phyloP scores from a whole-genome alignment of 495 filamentous ascomycete genomes.

The Penicillium desertorum region DNA sequence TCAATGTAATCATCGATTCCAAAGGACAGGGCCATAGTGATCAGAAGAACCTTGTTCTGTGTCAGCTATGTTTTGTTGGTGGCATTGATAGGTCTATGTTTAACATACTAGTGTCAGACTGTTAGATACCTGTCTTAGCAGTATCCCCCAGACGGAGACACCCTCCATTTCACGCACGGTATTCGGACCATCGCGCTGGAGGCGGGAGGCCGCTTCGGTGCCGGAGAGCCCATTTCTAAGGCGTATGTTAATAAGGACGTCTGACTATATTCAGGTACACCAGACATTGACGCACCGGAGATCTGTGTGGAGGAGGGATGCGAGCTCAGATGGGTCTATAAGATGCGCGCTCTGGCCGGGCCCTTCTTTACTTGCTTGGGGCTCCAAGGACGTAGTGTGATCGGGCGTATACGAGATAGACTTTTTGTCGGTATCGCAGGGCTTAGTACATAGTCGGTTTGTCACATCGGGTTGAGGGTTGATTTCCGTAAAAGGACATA shows the following conservation, averaged over 20 bases:
- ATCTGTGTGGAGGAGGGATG: conserved; percentile 30
- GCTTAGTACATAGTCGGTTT: conserved; percentile 21
- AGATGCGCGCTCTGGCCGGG: conserved; percentile 29
- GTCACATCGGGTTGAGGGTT: conserved; percentile 22
- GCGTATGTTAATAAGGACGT: neutral
- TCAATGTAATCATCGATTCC: conserved; percentile 79
- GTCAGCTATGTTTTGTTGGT: conserved; percentile 9
- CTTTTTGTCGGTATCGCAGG: conserved; percentile 14
- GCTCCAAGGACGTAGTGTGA: conserved; percentile 3
- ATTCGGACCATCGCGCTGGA: conserved; percentile 59
- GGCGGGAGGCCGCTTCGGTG: conserved; percentile 52
- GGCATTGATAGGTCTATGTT: neutral
- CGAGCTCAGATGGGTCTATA: conserved; percentile 28
- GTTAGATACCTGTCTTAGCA: conserved; percentile 62
- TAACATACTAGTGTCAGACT: conserved; percentile 58
- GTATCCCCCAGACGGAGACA: conserved; percentile 56
- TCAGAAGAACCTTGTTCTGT: conserved; percentile 63
- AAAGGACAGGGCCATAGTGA: conserved; percentile 83
- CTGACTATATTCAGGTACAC: neutral
- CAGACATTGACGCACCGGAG: conserved; percentile 24
- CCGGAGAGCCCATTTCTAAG: conserved; percentile 55
- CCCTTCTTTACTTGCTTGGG: conserved; percentile 3
- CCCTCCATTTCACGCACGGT: conserved; percentile 56
- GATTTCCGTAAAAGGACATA: conserved; percentile 38
- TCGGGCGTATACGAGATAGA: conserved; percentile 4